phyloP scores from a whole-genome alignment of 2,329 filamentous ascomycete species.

The Tolypocladium guangdongense region DNA sequence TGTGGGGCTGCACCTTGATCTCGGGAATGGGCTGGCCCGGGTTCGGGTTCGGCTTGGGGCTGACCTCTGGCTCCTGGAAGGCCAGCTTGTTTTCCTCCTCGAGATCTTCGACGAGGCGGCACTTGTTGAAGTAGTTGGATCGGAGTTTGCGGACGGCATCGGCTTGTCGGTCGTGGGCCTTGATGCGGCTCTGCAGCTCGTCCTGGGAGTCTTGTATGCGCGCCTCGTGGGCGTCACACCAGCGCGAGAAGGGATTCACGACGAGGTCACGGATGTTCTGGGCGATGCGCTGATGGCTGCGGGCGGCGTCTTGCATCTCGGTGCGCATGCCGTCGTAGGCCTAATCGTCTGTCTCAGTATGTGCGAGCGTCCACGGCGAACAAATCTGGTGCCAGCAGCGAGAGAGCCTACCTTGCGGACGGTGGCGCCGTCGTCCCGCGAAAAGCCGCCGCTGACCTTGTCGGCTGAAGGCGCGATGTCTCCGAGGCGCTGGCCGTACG shows the following conservation, averaged over 20 bases:
- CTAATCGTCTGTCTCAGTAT: constrained; percentile 31
- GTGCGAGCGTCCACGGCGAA: not conserved
- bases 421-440: constrained; percentile 87
- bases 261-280: constrained; percentile 94
- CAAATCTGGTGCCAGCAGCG: not conserved
- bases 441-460: constrained; percentile 73
- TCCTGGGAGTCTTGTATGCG: constrained; percentile 92
- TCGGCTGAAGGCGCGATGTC: constrained; percentile 78
- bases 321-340: constrained; percentile 87
- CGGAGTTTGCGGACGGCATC: constrained; percentile 86
- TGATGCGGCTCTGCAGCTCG: constrained; percentile 81
- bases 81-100: constrained; percentile 98
- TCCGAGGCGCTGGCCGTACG: constrained; percentile 69
- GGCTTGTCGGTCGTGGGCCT: constrained; percentile 84
- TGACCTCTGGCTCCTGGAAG: constrained; percentile 75
- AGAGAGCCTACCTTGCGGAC: constrained; percentile 64
- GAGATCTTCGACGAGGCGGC: constrained; percentile 85
- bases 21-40: constrained; percentile 53
- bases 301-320: constrained; percentile 85
- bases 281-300: constrained; percentile 89
- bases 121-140: constrained; percentile 98
- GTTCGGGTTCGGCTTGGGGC: constrained; percentile 45
- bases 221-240: constrained; percentile 90
- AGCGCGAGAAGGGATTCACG: constrained; percentile 84
- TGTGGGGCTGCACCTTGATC: constrained; percentile 73